Evolutionary conservation across 441 rosid species (phyloP).

Genomic region (Populus trichocarpa): DNA sequence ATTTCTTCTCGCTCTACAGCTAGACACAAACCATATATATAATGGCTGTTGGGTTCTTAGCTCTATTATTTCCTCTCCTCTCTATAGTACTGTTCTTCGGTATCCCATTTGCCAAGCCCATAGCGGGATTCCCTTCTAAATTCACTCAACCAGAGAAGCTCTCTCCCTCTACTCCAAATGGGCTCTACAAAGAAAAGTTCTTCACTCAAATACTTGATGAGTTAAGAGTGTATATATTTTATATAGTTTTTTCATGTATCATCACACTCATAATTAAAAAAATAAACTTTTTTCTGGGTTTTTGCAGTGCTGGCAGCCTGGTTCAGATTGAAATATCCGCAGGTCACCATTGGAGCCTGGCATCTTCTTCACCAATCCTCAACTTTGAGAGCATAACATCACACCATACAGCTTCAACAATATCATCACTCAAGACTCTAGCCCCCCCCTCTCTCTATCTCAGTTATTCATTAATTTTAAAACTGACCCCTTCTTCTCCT

Average conservation of each 20-base stretch:
- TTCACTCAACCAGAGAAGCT: constrained; percentile 20
- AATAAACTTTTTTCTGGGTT: no score
- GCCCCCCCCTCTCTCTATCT: constrained; percentile 5
- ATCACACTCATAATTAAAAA: constrained; percentile 21
- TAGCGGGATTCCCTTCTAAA: constrained; percentile 39
- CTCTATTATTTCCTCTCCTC: constrained; percentile 11
- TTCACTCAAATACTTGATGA: constrained; percentile 62
- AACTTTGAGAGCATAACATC: constrained; percentile 42
- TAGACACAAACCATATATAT: background rate
- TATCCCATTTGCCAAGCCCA: constrained; percentile 13
- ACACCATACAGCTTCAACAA: constrained; percentile 47
- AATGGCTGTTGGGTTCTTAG: constrained; percentile 6
- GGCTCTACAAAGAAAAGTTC: constrained; percentile 35
- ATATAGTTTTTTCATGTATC: no score
- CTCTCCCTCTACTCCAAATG: constrained; percentile 11
- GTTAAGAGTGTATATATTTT: constrained; percentile 24
- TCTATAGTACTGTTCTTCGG: constrained; percentile 11
- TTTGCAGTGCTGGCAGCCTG: constrained; percentile 62
- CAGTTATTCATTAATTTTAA: rapidly evolving
- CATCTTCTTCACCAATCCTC: constrained; percentile 71
- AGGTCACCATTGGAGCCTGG: constrained; percentile 56
- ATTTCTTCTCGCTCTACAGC: no score
- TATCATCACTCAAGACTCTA: constrained; percentile 48
- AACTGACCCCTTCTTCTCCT: no score
- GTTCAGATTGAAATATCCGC: constrained; percentile 71